Evolutionary conservation across 108 stramenopile genomes (phyloP).

Genomic region (Nitzschia sp.): DNA sequence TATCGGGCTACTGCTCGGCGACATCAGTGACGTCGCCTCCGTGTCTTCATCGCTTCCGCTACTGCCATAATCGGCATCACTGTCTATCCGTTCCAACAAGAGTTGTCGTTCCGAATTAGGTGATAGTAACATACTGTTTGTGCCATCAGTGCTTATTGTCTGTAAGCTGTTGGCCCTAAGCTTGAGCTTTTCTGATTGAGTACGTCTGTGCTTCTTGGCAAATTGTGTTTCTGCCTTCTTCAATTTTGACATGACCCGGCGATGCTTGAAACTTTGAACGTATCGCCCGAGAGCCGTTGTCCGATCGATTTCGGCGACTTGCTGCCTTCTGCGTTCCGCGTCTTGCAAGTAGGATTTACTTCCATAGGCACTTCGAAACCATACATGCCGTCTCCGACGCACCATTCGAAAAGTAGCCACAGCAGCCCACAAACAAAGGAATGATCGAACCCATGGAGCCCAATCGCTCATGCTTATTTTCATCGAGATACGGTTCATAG

Average conservation of each 20-base stretch:
- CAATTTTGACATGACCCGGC: constrained; percentile 45
- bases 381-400: constrained; percentile 66
- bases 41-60: constrained; percentile 7
- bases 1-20: not conserved
- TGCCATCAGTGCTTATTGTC: not conserved
- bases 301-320: constrained; percentile 54
- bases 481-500: not conserved
- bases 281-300: constrained; percentile 33
- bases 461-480: not conserved
- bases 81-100: not conserved
- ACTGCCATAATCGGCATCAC: not conserved
- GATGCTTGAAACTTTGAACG: constrained; percentile 12
- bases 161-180: not conserved
- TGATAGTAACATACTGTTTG: no score
- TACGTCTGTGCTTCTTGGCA: constrained; percentile 40
- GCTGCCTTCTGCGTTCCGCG: constrained; percentile 25
- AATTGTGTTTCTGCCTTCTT: constrained; percentile 53
- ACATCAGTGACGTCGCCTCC: not conserved
- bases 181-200: constrained; percentile 1
- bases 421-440: constrained; percentile 25
- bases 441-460: constrained; percentile 1
- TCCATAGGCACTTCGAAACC: constrained; percentile 63
- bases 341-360: constrained; percentile 41
- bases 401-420: constrained; percentile 69
- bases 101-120: not conserved